Conservation (phyloP, 2,329 filamentous ascomycete genomes). For the Parastagonospora nodorum region DNA sequence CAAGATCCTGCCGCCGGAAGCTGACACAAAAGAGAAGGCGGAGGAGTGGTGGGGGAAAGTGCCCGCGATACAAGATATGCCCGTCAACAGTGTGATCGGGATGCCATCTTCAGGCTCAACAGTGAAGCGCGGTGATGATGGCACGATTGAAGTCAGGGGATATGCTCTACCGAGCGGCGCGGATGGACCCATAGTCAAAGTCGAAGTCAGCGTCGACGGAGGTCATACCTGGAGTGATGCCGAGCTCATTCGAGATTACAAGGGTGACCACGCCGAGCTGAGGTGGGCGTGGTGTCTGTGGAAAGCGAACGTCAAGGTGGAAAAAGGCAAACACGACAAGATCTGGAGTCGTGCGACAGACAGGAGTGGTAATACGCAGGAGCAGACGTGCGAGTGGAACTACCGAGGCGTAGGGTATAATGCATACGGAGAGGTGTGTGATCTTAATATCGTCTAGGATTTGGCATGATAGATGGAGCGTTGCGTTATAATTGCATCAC, state of each 20-base stretch:
- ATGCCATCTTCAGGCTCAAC: conserved; percentile 53
- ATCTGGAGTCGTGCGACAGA: conserved; percentile 63
- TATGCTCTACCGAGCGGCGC: conserved; percentile 62
- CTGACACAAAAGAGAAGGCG: conserved; percentile 54
- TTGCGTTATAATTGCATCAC: neutral
- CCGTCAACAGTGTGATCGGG: conserved; percentile 61
- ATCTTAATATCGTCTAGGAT: conserved; percentile 50
- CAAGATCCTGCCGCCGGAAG: conserved; percentile 62
- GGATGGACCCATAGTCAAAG: conserved; percentile 58
- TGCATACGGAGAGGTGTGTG: conserved; percentile 61
- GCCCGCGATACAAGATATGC: conserved; percentile 60
- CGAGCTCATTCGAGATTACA: conserved; percentile 37
- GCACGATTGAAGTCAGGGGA: conserved; percentile 56
- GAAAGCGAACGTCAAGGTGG: conserved; percentile 52
- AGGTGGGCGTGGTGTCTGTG: conserved; percentile 65
- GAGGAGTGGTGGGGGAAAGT: conserved; percentile 58
- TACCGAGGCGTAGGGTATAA: conserved; percentile 65
- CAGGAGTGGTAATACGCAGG: conserved; percentile 58
- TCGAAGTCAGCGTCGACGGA: conserved; percentile 59
- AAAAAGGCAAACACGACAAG: conserved; percentile 48
- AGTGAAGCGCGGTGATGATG: conserved; percentile 47
- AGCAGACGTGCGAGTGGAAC: conserved; percentile 59
- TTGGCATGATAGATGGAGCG: neutral
- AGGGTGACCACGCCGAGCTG: conserved; percentile 32
- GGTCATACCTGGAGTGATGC: conserved; percentile 58